Base-by-base conservation (phyloP, 164 flowering plant genomes). In the Magnolia sinica region DNA sequence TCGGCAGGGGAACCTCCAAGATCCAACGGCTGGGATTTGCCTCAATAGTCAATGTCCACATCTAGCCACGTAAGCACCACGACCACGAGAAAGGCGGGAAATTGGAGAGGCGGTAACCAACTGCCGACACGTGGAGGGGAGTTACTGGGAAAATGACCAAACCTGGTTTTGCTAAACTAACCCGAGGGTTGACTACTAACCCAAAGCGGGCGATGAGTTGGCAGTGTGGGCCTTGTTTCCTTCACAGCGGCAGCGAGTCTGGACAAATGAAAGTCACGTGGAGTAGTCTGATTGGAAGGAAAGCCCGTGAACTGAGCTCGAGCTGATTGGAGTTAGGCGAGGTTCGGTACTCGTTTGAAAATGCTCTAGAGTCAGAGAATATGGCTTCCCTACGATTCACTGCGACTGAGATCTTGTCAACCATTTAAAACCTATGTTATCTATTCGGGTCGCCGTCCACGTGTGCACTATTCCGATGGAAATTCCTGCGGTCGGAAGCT, bases 141-240 rank as follows among this genome's bases (percentile, higher is more conserved):
- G 45, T 45, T 8, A 65, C 55, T 6, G 23, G 66, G n/a, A 18
- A 3, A 29, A 7, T 14, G 37, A 65, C 52, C 67, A 18, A 72
- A 50, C 73, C 23, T 51, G 11, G 68, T 51, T 78, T 73, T 8
- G 77, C 22, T 63, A 55, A 45, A 82, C 50, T 66, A 71, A 79
- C 81, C 73, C 73, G 22, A 75, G 77, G 55, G 83, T 76, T 82
- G 81, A 76, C 82, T 66, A 22, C 24, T 79, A 73, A 76, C 64
- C 66, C 20, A 7, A 68, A 68, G 49, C 31, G 16, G 51, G 68
- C 55, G 73, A 37, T 71, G 70, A 70, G 74, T 18, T 64, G 76
- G 80, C 76, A 69, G 14, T 64, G 82, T 81, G 81, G 84, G 82
- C 70, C 82, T 70, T 84, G 87, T 76, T 84, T 76, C 87, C 61